Evolutionary conservation across 345 rosid genomes (phyloP).

Genomic region (Eucalyptus camaldulensis): DNA sequence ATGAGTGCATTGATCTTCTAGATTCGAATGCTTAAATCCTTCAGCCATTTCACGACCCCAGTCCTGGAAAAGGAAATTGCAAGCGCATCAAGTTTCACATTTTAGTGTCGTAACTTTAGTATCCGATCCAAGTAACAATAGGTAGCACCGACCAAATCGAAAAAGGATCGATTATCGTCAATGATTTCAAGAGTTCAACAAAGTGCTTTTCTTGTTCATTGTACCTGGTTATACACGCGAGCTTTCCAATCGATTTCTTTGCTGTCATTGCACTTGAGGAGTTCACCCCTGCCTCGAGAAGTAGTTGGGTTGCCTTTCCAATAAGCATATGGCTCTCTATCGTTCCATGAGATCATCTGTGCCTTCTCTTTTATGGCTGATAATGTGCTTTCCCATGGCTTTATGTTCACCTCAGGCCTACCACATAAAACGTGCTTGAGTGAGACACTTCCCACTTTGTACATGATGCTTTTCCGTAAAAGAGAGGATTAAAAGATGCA

Average conservation of each 20-base stretch:
- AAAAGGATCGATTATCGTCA: neutral
- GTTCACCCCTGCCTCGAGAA: constrained; percentile 11
- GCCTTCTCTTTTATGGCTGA: constrained; percentile 24
- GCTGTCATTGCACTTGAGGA: constrained; percentile 37
- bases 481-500: neutral
- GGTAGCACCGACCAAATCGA: neutral
- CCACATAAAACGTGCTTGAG: neutral
- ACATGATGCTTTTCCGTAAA: neutral
- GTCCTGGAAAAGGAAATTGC: neutral
- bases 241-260: constrained; percentile 16
- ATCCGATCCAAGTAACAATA: neutral
- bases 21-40: constrained; percentile 26
- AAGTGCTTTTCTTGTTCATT: neutral
- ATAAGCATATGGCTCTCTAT: constrained; percentile 45
- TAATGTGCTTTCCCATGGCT: constrained; percentile 36
- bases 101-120: neutral
- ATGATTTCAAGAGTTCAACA: neutral
- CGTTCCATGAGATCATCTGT: constrained; percentile 33
- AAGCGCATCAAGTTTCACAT: neutral
- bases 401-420: constrained; percentile 58
- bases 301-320: constrained; percentile 53
- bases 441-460: neutral
- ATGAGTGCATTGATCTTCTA: constrained; percentile 46
- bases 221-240: constrained; percentile 23
- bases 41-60: neutral